Base-by-base conservation (phyloP, 108 stramenopile species). In the Nannochloropsis oceanica region DNA sequence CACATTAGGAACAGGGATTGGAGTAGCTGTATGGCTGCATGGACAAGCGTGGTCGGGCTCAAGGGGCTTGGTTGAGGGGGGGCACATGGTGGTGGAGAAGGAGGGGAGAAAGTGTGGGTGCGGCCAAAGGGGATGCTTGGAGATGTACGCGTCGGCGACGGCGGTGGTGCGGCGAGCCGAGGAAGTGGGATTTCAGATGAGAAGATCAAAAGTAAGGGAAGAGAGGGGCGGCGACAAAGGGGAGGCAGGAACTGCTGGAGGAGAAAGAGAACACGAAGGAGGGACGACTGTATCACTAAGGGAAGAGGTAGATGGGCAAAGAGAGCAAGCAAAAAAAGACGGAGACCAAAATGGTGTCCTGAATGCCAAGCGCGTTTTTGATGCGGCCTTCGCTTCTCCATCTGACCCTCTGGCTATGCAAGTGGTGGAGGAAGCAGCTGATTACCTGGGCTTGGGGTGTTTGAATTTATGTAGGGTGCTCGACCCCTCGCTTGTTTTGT, bases 111-210 rank as follows among this genome's bases (percentile, higher is more conserved):
- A 20, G 43, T 90, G 90, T 34, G 86, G 83, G 24, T 90, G 90
- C 87, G 90, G 90, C 7, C 90, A 90, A 26, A 46, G 83, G 22
- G 90, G 90, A 2, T 90, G 90, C 84, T 50, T 90, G 34, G 90
- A 90, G 25, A 43, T 81, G 34, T 90, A 90, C 50, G 88, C 89
- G 27, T 90, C 90, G n/a, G 90, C 89, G 50, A 85, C 79, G 10
- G 87, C 87, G 0, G 84, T 87, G 13, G 84, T 43, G 14, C 25
- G 79, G n/a, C 87, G 85, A 43, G 87, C 87, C 18, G 13, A 26
- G 8, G 88, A 89, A 43, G 87, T 87, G 34, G 26, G 84, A 46
- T 24, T 27, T 27, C 25, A 79, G 42, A 42, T 22, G 83, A 26
- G 26, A 24, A 14, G 26, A 25, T 14, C 44, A 44, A 85, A 46